Percentiles rank a stretch among this genome's conserved stretches.
Evolutionary conservation across 768 basidiomycete species (phyloP).

Genomic region (Infundibulicybe gibba): DNA sequence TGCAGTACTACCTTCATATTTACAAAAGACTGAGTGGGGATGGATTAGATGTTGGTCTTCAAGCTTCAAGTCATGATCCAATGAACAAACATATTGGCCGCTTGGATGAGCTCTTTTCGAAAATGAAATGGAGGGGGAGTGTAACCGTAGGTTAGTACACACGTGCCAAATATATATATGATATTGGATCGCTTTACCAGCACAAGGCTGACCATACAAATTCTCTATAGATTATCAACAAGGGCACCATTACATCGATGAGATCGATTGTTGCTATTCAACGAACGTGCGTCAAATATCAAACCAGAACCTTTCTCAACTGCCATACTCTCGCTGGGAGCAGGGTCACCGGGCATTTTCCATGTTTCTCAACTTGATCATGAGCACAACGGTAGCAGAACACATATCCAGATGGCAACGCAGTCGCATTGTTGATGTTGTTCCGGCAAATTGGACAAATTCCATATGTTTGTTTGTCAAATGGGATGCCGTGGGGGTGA

Average conservation of each 20-base stretch:
- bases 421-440: slow-evolving; percentile 79
- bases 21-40: background rate
- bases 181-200: slow-evolving; percentile 1
- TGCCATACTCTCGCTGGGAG: slow-evolving; percentile 75
- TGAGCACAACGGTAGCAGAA: slow-evolving; percentile 93
- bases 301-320: slow-evolving; percentile 83
- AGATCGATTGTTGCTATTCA: slow-evolving; percentile 9
- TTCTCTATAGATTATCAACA: too few species aligned
- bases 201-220: slow-evolving; percentile 4
- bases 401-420: slow-evolving; percentile 89
- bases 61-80: background rate
- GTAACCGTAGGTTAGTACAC: slow-evolving; percentile 12
- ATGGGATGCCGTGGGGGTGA: slow-evolving; percentile 66
- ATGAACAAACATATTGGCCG: background rate
- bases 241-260: slow-evolving; percentile 10
- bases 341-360: slow-evolving; percentile 85
- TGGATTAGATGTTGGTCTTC: background rate
- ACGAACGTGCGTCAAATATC: slow-evolving; percentile 50
- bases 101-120: slow-evolving; percentile 5
- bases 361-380: slow-evolving; percentile 73
- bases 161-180: slow-evolving; percentile 18
- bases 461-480: slow-evolving; percentile 69
- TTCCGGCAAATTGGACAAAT: slow-evolving; percentile 78
- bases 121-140: background rate
- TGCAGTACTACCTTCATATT: slow-evolving; percentile 16